Evolutionary conservation across 176 grass and related monocot genomes (phyloP), one percentile per base, ranked within the genome.

Genomic region (Miscanthus lutarioriparius): DNA sequence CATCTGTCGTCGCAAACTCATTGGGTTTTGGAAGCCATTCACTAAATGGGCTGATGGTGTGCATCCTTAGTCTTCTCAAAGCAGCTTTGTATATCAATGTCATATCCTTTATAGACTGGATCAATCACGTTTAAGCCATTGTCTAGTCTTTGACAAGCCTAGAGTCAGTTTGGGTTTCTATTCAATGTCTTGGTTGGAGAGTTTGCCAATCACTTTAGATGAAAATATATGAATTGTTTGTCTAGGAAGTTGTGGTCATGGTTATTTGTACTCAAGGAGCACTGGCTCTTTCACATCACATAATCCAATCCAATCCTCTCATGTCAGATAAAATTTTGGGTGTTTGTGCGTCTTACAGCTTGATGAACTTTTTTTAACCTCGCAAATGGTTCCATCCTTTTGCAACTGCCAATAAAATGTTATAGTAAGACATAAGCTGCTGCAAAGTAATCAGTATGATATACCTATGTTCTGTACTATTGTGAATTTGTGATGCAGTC

Each of bases 261-360:
- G 58, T 69, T 45, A 8, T 39, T 70, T 4, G 23, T 70, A 41
- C 33, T 58, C 5, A 2, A 69, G 35, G 53, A 77, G 56, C 8
- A 84, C 22, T 56, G 59, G 45, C 74, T 22, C 11, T 51, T 53
- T 53, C 49, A 75, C 11, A 35, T 75, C 58, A 61, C n/a, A 33
- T 33, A 66, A 56, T 36, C 53, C 51, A 66, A 56, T 36, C 53
- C 51, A 36, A 43, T 13, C 38, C 22, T 79, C 79, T 48, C 23
- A 79, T 27, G 71, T 61, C 58, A 61, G 28, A 53, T 20, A 6
- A 51, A 74, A 77, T 73, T 79, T 39, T 28, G 75, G 39, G 65
- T 33, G 15, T 74, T 81, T 75, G 20, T 13, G 41, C 36, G 15
- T 82, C 3, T 65, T 66, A 53, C 49, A 32, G 76, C 25, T 67